phyloP scores from a whole-genome alignment of 805 yeast genomes.

The Suhomyces vadensis region DNA sequence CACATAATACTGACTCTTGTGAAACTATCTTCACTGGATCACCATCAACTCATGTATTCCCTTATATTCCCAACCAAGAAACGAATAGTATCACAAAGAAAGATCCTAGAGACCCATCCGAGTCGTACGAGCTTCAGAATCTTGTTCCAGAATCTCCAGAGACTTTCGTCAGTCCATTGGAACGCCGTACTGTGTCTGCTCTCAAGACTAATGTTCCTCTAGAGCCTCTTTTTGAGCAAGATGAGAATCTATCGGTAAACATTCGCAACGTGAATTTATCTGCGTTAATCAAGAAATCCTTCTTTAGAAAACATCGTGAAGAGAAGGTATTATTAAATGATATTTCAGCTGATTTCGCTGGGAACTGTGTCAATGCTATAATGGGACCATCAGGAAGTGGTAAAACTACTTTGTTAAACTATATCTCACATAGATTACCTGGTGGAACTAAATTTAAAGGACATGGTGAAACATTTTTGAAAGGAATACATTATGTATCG shows the following conservation, averaged over 20 bases:
- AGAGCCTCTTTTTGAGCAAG: conserved; percentile 3
- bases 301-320: background rate
- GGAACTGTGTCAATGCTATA: conserved; percentile 40
- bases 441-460: conserved; percentile 14
- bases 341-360: conserved; percentile 31
- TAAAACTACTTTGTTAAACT: conserved; percentile 42
- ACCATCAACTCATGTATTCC: background rate
- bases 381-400: conserved; percentile 52
- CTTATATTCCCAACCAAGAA: background rate
- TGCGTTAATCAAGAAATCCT: background rate
- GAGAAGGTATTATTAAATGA: conserved; percentile 23
- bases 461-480: conserved; percentile 17
- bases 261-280: conserved; percentile 8
- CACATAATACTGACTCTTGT: background rate
- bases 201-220: background rate
- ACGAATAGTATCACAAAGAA: background rate
- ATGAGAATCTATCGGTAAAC: conserved; percentile 3
- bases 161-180: background rate
- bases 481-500: conserved; percentile 16
- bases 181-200: background rate
- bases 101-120: background rate
- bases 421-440: conserved; percentile 23
- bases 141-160: background rate
- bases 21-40: conserved; percentile 1
- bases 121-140: background rate